A percentile compares a stretch with the other conserved stretches of the same genome.
Evolutionary conservation across 768 basidiomycete genomes (phyloP).

Genomic region (Tephrocybe sp.): DNA sequence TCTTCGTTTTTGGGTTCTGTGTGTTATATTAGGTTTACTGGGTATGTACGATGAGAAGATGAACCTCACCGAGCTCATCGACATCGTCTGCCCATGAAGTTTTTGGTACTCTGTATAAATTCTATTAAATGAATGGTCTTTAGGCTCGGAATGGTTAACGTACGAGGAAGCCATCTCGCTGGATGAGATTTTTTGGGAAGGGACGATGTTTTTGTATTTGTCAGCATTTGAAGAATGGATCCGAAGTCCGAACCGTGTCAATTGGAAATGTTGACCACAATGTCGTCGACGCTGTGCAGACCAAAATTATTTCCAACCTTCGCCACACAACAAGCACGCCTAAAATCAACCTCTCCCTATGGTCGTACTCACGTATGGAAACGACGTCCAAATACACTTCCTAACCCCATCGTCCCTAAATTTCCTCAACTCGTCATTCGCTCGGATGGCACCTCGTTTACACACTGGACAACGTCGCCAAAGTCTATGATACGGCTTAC

Average conservation of each 20-base stretch:
- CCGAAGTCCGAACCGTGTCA: too few species aligned
- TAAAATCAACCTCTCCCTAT: conserved; percentile 72
- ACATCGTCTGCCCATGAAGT: conserved; percentile 90
- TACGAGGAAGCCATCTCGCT: conserved; percentile 31
- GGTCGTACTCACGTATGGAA: conserved; percentile 84
- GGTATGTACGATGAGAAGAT: neutral
- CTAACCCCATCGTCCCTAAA: conserved; percentile 81
- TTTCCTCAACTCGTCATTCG: conserved; percentile 85
- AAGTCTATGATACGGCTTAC: conserved; percentile 73
- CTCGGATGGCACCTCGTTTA: conserved; percentile 86
- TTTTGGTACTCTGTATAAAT: conserved; percentile 43
- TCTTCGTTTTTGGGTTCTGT: conserved; percentile 61
- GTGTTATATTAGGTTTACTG: neutral
- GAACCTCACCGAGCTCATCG: conserved; percentile 59
- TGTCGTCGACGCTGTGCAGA: too few species aligned
- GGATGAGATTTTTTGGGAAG: conserved; percentile 3
- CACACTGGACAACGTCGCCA: conserved; percentile 87
- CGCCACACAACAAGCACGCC: conserved; percentile 25
- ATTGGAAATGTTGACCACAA: too few species aligned
- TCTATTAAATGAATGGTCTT: neutral
- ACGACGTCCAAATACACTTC: conserved; percentile 62
- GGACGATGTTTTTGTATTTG: neutral
- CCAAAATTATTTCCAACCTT: neutral
- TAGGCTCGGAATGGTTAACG: conserved; percentile 9
- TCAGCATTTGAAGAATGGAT: too few species aligned